Percentiles rank a stretch among this genome's conserved stretches.
These are phyloP conservation scores for Senecio squalidus DNA, from an alignment of 140 eudicot species.

Conservation along the genomic window DNA sequence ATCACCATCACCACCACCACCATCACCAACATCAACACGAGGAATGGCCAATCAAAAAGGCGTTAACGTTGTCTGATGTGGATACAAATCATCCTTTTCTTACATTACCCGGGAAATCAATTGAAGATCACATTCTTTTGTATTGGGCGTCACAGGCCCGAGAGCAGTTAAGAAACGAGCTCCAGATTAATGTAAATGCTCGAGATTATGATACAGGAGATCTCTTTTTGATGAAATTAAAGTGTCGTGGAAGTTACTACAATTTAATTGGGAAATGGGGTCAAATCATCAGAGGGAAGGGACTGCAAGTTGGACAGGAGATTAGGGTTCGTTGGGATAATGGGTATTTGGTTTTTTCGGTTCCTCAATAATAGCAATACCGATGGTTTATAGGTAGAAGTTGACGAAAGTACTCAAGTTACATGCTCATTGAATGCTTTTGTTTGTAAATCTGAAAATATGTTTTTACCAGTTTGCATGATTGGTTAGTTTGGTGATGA, in stretches of 20 bases:
- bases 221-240: constrained; percentile 59
- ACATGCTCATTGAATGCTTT: constrained; percentile 19
- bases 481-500: constrained; percentile 24
- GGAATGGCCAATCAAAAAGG: constrained; percentile 71
- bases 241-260: constrained; percentile 70
- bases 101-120: constrained; percentile 71
- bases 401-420: constrained; percentile 27
- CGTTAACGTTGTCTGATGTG: constrained; percentile 69
- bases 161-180: constrained; percentile 62
- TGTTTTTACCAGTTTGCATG: constrained; percentile 26
- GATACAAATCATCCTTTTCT: constrained; percentile 80
- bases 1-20: neutral
- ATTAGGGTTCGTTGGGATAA: constrained; percentile 82
- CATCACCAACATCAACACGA: constrained; percentile 24
- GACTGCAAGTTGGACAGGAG: constrained; percentile 71
- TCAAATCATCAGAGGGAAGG: constrained; percentile 66
- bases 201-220: constrained; percentile 68
- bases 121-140: constrained; percentile 70
- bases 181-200: constrained; percentile 56
- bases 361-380: constrained; percentile 48
- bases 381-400: constrained; percentile 37
- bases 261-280: constrained; percentile 83
- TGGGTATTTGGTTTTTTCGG: constrained; percentile 69
- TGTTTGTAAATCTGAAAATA: constrained; percentile 30
- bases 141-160: constrained; percentile 75